phyloP scores from a whole-genome alignment of 345 rosid genomes.

The Boechera divaricarpa region DNA sequence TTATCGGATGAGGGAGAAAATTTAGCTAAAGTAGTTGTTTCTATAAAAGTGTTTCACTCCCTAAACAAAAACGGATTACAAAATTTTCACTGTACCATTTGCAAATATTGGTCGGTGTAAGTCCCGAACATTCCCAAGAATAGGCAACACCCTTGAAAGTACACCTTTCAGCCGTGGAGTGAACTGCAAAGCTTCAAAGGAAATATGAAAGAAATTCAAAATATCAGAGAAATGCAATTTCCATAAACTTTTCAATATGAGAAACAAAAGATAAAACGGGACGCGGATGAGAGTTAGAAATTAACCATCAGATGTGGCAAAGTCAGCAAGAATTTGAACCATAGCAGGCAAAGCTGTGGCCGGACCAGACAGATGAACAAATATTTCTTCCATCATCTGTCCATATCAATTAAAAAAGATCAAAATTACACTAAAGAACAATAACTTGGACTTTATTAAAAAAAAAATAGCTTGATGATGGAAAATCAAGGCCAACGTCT shows the following conservation, averaged over 20 bases:
- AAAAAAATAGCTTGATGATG: slow-evolving; percentile 10
- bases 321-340: slow-evolving; percentile 97
- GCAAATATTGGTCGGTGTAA: slow-evolving; percentile 89
- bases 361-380: slow-evolving; percentile 74
- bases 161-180: slow-evolving; percentile 91
- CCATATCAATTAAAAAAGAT: slow-evolving; percentile 35
- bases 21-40: slow-evolving; percentile 1
- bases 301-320: slow-evolving; percentile 93
- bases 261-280: slow-evolving; percentile 24
- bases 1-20: not conserved
- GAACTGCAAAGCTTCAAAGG: slow-evolving; percentile 88
- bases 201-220: slow-evolving; percentile 48
- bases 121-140: slow-evolving; percentile 93
- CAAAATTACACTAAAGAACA: slow-evolving; percentile 26
- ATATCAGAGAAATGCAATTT: slow-evolving; percentile 41
- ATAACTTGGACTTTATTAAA: slow-evolving; percentile 13
- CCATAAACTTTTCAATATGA: slow-evolving; percentile 21
- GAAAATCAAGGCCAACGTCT: slow-evolving; percentile 2
- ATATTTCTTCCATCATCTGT: slow-evolving; percentile 98
- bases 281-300: slow-evolving; percentile 39
- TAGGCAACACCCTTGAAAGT: slow-evolving; percentile 81
- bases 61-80: slow-evolving; percentile 19
- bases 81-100: slow-evolving; percentile 61
- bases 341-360: slow-evolving; percentile 85
- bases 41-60: not conserved